Percentiles rank a stretch among this genome's conserved stretches.
Evolutionary conservation across 2,329 filamentous ascomycete species (phyloP).

Genomic region (Endoconidiophora laricicola): DNA sequence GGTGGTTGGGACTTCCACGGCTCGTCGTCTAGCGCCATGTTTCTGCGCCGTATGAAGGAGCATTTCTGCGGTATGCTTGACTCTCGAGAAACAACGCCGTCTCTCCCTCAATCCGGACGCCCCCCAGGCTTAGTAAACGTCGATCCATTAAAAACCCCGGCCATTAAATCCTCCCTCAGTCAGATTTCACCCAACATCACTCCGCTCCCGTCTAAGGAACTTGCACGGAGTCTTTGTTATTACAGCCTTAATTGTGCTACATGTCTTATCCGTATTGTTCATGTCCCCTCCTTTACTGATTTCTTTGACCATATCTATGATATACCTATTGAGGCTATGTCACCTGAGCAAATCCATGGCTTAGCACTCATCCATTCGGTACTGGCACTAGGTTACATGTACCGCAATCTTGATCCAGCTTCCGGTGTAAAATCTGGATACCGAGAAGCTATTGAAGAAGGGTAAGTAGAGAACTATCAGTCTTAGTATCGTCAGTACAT

Average conservation of each 20-base stretch:
- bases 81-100: slow-evolving; percentile 41
- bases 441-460: slow-evolving; percentile 36
- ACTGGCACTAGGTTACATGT: slow-evolving; percentile 58
- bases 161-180: slow-evolving; percentile 26
- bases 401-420: slow-evolving; percentile 39
- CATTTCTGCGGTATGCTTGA: slow-evolving; percentile 68
- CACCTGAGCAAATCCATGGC: slow-evolving; percentile 48
- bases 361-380: slow-evolving; percentile 55
- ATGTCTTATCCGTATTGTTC: slow-evolving; percentile 51
- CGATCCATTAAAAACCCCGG: slow-evolving; percentile 51
- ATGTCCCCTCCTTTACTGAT: slow-evolving; percentile 65
- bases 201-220: slow-evolving; percentile 52
- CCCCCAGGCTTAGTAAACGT: slow-evolving; percentile 37
- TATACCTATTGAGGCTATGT: slow-evolving; percentile 43
- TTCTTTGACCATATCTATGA: slow-evolving; percentile 66
- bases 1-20: slow-evolving; percentile 94
- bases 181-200: slow-evolving; percentile 34
- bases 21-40: slow-evolving; percentile 79
- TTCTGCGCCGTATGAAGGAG: slow-evolving; percentile 71
- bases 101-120: slow-evolving; percentile 35
- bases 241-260: slow-evolving; percentile 41
- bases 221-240: slow-evolving; percentile 35
- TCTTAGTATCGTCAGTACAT: neutral
- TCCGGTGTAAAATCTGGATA: slow-evolving; percentile 32
- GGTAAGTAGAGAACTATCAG: slow-evolving; percentile 25